Base-by-base conservation (phyloP, 1,284 basidiomycete species). In the Mycosarcoma maydis region DNA sequence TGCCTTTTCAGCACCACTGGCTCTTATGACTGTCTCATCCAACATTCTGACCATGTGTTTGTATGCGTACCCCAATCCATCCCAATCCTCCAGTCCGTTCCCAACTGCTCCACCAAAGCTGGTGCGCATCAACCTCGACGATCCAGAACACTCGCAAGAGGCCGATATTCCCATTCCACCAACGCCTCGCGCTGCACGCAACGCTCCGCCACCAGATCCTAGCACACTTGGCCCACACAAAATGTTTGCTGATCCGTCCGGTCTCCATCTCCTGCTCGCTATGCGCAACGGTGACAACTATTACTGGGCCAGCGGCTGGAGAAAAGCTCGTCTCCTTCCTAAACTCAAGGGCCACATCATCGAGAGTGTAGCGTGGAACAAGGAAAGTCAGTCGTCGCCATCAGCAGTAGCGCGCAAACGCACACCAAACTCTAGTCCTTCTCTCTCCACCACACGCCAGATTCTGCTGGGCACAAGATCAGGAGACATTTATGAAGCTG, bases 321-420 rank as follows among this genome's bases (percentile, higher is more conserved):
- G 66, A 24, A 75, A 68, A 30, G 78, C 80, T 1, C 61, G 73
- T 16, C 39, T 66, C 3, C 41, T 81, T 11, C 62, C 65, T 6
- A 87, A 88, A 17, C 89, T 94, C 80, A 90, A 92, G 80, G 90
- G 94, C 85, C 86, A 92, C 72, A 62, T 80, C 43, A 89, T 98
- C 67, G 92, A 94, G 76, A 90, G 92, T 62, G 86, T 97, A n/a
- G 92, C 92, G 0, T 98, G 95, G 95, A 93, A 94, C 75, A 55
- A 49, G 48, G 40, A 26, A 1, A 24, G 45, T 14, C 23, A 8
- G 7, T 20, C 17, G 8, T 23, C 50, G 4, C 23, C 7, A 4
- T 22, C 17, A 9, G 19, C 50, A 3, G 34, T 29, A 11, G 41
- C 60, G 14, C 41, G 39, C 19, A 68, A 53, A 17, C 53, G 45